A percentile compares a stretch with the other conserved stretches of the same genome.
Evolutionary conservation across 768 basidiomycete species (phyloP).

Genomic region (Lyophyllum semitale): DNA sequence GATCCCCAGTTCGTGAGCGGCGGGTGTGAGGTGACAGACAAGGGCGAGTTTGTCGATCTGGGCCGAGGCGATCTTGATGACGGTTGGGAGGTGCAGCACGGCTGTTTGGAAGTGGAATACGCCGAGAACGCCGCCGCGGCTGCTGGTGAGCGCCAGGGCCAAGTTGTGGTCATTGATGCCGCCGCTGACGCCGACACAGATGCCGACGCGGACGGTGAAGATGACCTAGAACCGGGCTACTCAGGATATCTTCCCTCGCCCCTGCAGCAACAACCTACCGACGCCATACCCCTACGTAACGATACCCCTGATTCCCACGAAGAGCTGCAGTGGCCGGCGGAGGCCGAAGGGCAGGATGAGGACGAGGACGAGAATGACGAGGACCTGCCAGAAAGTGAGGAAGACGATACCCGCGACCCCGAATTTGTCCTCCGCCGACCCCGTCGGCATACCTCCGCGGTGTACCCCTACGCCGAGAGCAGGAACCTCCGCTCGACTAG

Average conservation of each 20-base stretch:
- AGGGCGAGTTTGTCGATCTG: constrained; percentile 1
- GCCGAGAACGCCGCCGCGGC: neutral
- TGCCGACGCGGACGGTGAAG: constrained; percentile 25
- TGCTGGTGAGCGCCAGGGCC: constrained; percentile 3
- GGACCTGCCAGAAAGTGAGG: constrained; percentile 32
- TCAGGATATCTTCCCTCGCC: constrained; percentile 24
- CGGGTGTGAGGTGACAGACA: neutral
- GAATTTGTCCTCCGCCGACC: constrained; percentile 30
- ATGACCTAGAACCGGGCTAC: constrained; percentile 29
- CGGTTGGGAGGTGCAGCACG: neutral
- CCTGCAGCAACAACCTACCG: constrained; percentile 8
- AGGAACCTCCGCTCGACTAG: constrained; percentile 13
- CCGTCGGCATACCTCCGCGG: constrained; percentile 13
- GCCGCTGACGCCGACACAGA: constrained; percentile 22
- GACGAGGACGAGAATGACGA: constrained; percentile 18
- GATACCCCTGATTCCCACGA: constrained; percentile 14
- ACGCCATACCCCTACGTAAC: constrained; percentile 11
- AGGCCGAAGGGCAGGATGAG: constrained; percentile 14
- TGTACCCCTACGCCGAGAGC: constrained; percentile 4
- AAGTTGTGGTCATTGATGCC: neutral
- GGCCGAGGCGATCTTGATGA: constrained; percentile 1
- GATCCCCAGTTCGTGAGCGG: constrained; percentile 13
- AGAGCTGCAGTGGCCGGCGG: constrained; percentile 1
- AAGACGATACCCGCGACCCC: constrained; percentile 31
- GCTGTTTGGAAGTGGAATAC: constrained; percentile 7